A percentile compares a stretch with the other conserved stretches of the same genome.
phyloP scores from a whole-genome alignment of 768 basidiomycete genomes.

The Lentinula raphanica region DNA sequence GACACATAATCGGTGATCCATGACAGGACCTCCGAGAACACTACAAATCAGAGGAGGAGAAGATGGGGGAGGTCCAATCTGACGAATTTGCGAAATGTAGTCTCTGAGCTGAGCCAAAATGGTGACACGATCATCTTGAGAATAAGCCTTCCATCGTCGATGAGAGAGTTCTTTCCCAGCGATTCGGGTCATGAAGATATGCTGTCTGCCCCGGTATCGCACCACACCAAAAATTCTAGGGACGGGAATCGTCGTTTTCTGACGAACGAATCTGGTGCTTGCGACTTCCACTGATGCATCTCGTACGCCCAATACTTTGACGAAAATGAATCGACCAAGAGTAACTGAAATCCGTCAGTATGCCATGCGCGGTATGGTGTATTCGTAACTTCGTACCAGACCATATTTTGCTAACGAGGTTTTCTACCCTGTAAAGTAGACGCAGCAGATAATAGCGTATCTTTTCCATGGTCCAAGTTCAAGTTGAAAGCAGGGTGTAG shows the following conservation, averaged over 20 bases:
- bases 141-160: background rate
- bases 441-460: too few relatives aligned
- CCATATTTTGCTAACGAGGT: background rate
- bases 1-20: background rate
- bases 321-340: constrained; percentile 3
- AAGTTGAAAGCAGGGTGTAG: too few relatives aligned
- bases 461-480: too few relatives aligned
- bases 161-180: background rate
- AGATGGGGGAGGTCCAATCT: constrained; percentile 1
- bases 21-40: constrained; percentile 6
- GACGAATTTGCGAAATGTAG: constrained; percentile 1
- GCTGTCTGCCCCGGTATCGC: background rate
- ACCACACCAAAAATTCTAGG: background rate
- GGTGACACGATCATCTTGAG: background rate
- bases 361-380: too few relatives aligned
- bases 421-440: background rate
- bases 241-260: background rate
- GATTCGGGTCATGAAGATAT: constrained; percentile 5
- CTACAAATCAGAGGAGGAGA: background rate
- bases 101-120: background rate
- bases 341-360: background rate
- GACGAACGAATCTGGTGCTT: constrained; percentile 5
- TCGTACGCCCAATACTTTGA: background rate
- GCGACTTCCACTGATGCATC: constrained; percentile 1
- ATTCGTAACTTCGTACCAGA: background rate